Base-by-base conservation (phyloP, 345 rosid species). In the Eucalyptus cloeziana region DNA sequence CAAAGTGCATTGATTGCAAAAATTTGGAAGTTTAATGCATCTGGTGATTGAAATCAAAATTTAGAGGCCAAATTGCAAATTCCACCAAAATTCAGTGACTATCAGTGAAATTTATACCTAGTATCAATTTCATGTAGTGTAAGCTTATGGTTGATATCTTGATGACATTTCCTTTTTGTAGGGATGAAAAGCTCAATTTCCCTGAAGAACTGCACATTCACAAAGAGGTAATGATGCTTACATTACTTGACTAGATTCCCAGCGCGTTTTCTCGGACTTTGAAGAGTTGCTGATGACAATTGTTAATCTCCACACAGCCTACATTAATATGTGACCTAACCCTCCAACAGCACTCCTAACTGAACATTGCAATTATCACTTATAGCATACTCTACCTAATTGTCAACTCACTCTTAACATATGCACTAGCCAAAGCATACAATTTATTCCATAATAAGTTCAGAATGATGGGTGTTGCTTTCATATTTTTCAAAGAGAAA, bases 151-250 rank as follows among this genome's bases (percentile, higher is more conserved):
- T 71, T 71, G 83, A 71, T 37, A 44, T 64, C 24, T 31, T 86
- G 43, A 30, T 25, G 62, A 58, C 79, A 45, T 15, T 87, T 87
- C 54, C 37, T 21, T 86, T 45, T 52, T 93, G 85, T 87, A 96
- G 98, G 99, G 95, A 96, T 86, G 96, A 97, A 90, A 93, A 90
- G 91, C 99, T 97, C 54, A 94, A 94, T 71, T 96, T 97, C 87
- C 96, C 98, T 0, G 91, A 93, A 49, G 94, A 94, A 43, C 89
- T 93, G 86, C 94, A 93, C 88, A 91, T 93, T 58, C 96, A 96
- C 91, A 89, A 93, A 88, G 96, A 95, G 94, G 95, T 94, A 92
- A 56, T 87, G 86, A 15, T 47, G 33, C 86, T 86, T 49, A 8
- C 81, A 21, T 19, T 52, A 24, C 51, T 24, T 6, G 31, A 43